Evolutionary conservation across 75 land plant genomes (phyloP).

Genomic region (Cunninghamia lanceolata): DNA sequence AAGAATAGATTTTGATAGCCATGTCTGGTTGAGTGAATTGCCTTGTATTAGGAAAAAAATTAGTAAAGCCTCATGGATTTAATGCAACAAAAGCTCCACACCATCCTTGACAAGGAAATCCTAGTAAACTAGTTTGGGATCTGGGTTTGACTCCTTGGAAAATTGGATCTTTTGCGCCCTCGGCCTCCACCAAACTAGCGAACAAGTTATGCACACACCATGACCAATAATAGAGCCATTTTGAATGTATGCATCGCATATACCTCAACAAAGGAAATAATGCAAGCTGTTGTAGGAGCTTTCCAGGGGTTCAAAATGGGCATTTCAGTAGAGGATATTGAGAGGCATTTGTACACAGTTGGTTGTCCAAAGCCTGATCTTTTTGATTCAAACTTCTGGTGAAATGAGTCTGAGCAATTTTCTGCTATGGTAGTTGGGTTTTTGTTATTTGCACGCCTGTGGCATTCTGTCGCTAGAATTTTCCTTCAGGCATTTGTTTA

Average conservation of each 20-base stretch:
- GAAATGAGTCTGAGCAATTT: constrained; percentile 72
- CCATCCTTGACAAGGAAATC: constrained; percentile 27
- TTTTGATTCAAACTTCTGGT: constrained; percentile 56
- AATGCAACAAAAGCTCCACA: constrained; percentile 47
- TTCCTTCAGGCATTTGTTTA: constrained; percentile 47
- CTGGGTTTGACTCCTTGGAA: constrained; percentile 44
- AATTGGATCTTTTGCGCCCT: constrained; percentile 43
- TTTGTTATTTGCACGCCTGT: constrained; percentile 23
- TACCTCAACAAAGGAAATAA: constrained; percentile 64
- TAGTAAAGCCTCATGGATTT: constrained; percentile 73
- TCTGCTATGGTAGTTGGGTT: constrained; percentile 53
- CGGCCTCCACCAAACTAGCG: constrained; percentile 38
- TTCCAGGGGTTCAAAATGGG: not conserved
- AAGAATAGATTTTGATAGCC: too few species aligned
- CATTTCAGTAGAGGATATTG: constrained; percentile 21
- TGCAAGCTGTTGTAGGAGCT: constrained; percentile 36
- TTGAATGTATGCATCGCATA: constrained; percentile 62
- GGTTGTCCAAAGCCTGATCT: constrained; percentile 44
- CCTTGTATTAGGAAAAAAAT: too few species aligned
- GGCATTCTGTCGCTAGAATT: constrained; percentile 58
- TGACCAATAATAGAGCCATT: constrained; percentile 26
- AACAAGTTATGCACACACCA: constrained; percentile 45
- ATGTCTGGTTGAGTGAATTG: too few species aligned
- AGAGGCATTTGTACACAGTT: constrained; percentile 33
- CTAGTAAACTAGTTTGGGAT: constrained; percentile 39